phyloP scores from a whole-genome alignment of 2,329 filamentous ascomycete species.

The Leptographium lundbergii region DNA sequence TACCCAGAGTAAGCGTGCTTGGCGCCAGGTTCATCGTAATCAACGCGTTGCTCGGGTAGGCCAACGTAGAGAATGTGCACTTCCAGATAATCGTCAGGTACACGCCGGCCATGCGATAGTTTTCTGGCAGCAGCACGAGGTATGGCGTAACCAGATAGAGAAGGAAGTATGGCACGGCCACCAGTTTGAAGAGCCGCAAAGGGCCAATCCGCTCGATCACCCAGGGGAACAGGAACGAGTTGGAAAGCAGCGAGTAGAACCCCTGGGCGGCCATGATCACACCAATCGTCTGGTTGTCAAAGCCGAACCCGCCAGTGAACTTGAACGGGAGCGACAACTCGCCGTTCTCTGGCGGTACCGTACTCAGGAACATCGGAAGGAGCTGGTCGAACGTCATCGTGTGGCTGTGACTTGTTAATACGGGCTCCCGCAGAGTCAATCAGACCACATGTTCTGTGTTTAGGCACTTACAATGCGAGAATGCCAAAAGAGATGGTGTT shows the following conservation, averaged over 20 bases:
- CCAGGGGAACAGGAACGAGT: conserved; percentile 71
- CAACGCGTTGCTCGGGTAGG: conserved; percentile 83
- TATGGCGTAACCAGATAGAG: conserved; percentile 86
- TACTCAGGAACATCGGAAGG: conserved; percentile 82
- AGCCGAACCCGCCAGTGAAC: conserved; percentile 75
- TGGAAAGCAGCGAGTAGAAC: conserved; percentile 76
- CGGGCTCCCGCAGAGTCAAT: neutral
- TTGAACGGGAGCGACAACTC: conserved; percentile 62
- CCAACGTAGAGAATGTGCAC: conserved; percentile 81
- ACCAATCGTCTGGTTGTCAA: conserved; percentile 74
- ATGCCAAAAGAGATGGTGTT: conserved; percentile 88
- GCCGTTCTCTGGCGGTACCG: conserved; percentile 35
- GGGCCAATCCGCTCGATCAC: conserved; percentile 65
- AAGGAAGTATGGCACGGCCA: conserved; percentile 71
- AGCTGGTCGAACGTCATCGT: conserved; percentile 95
- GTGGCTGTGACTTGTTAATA: conserved; percentile 44
- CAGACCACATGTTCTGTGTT: conserved; percentile 6
- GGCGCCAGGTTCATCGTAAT: conserved; percentile 81
- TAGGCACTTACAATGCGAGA: conserved; percentile 70
- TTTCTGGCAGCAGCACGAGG: conserved; percentile 66
- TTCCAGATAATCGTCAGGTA: conserved; percentile 77
- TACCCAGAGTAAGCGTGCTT: conserved; percentile 72
- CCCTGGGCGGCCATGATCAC: conserved; percentile 83
- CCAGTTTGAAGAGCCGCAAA: conserved; percentile 67
- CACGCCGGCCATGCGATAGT: conserved; percentile 59